These are phyloP conservation scores for Pezicula carpinea DNA, from an alignment of 2,329 filamentous ascomycete genomes.

Conservation along the genomic window DNA sequence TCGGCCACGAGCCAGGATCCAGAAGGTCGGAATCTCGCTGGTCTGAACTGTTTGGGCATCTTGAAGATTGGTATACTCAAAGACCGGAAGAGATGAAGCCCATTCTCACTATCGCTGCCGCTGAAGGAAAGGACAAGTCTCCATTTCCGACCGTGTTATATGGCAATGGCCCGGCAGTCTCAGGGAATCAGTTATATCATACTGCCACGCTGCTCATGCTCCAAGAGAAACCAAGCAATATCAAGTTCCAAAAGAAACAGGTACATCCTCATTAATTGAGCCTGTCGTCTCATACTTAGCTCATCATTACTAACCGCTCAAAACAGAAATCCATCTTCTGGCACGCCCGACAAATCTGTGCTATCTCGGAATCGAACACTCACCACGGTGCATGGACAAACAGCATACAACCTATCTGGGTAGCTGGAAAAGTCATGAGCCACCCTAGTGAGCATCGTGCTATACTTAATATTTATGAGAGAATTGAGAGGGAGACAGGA, in stretches of 20 bases:
- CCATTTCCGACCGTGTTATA: conserved; percentile 16
- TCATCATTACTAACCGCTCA: background rate
- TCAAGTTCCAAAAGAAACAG: conserved; percentile 20
- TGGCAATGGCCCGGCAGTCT: conserved; percentile 20
- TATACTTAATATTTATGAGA: conserved; percentile 42
- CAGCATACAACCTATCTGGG: conserved; percentile 40
- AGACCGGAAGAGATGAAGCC: conserved; percentile 33
- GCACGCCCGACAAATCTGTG: conserved; percentile 42
- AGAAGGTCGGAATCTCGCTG: conserved; percentile 29
- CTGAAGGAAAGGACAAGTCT: conserved; percentile 22
- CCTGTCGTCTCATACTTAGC: background rate
- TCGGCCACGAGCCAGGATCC: conserved; percentile 18
- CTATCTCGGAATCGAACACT: conserved; percentile 38
- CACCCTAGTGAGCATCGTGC: conserved; percentile 37
- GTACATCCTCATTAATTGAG: conserved; percentile 12
- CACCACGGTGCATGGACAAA: conserved; percentile 42
- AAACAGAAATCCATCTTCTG: conserved; percentile 36
- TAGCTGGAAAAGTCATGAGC: conserved; percentile 42
- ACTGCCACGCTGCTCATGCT: conserved; percentile 26
- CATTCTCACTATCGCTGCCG: conserved; percentile 31
- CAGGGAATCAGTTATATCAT: conserved; percentile 32
- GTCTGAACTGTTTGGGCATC: conserved; percentile 33
- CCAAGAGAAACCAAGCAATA: conserved; percentile 26
- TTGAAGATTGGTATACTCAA: conserved; percentile 37
- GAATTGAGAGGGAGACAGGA: conserved; percentile 47